These are phyloP conservation scores for Aspergillus sp. DNA, from an alignment of 2,329 filamentous ascomycete genomes.

Conservation along the genomic window DNA sequence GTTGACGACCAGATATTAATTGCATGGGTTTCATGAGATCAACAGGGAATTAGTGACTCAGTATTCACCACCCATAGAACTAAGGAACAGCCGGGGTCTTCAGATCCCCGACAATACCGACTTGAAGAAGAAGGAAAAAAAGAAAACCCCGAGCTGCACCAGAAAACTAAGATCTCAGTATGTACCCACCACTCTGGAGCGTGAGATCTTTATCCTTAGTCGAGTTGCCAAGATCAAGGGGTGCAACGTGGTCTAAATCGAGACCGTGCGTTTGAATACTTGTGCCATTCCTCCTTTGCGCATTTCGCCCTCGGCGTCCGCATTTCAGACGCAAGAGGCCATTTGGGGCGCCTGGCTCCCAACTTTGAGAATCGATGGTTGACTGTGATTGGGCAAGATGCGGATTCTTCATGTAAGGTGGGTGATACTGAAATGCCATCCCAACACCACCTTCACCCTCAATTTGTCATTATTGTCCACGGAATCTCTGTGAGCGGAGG, in stretches of 20 bases:
- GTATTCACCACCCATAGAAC: background rate
- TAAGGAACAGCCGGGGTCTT: background rate
- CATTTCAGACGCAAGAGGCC: slow-evolving; percentile 14
- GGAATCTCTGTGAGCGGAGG: background rate
- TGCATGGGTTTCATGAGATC: background rate
- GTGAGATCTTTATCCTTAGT: slow-evolving; percentile 29
- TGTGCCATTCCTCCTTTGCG: background rate
- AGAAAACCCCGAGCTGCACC: background rate
- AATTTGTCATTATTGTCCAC: slow-evolving; percentile 9
- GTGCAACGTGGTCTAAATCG: slow-evolving; percentile 24
- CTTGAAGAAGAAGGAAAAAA: background rate
- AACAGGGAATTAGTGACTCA: background rate
- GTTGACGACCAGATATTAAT: background rate
- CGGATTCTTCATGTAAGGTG: slow-evolving; percentile 13
- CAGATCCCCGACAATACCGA: background rate
- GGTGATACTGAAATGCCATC: slow-evolving; percentile 9
- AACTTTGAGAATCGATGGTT: slow-evolving; percentile 3
- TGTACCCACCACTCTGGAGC: slow-evolving; percentile 13
- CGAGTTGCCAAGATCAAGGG: slow-evolving; percentile 26
- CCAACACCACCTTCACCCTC: background rate
- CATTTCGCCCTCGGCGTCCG: slow-evolving; percentile 4
- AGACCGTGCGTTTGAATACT: slow-evolving; percentile 18
- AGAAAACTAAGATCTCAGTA: background rate
- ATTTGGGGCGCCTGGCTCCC: slow-evolving; percentile 6
- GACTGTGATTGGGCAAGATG: background rate